A percentile compares a stretch with the other conserved stretches of the same genome.
phyloP scores from a whole-genome alignment of 1,284 basidiomycete genomes.

The Rhodotorula sp. region DNA sequence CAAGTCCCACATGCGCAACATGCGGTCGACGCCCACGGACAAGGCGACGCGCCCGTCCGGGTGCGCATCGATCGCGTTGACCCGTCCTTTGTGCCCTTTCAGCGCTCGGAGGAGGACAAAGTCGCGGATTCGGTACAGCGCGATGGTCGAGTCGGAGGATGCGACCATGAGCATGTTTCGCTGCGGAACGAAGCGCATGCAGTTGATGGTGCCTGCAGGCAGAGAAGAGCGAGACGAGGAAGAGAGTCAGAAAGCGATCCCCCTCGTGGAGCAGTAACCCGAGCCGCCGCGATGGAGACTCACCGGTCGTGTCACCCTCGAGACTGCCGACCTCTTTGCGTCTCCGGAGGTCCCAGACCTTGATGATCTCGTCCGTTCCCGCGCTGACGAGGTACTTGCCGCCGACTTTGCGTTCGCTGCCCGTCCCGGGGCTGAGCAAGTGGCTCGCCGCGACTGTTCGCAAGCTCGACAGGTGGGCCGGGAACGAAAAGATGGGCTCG shows the following conservation, averaged over 20 bases:
- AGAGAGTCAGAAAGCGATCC: background rate
- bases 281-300: background rate
- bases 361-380: constrained; percentile 89
- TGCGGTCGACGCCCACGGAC: constrained; percentile 84
- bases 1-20: constrained; percentile 95
- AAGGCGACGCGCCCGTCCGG: constrained; percentile 87
- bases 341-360: constrained; percentile 92
- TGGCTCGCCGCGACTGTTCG: constrained; percentile 77
- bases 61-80: constrained; percentile 87
- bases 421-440: constrained; percentile 45
- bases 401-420: constrained; percentile 56
- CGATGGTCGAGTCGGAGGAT: constrained; percentile 73
- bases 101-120: constrained; percentile 85
- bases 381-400: constrained; percentile 96
- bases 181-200: constrained; percentile 79
- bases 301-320: constrained; percentile 56
- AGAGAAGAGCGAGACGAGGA: background rate
- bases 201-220: constrained; percentile 77
- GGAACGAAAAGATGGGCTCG: constrained; percentile 89
- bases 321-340: constrained; percentile 88
- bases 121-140: constrained; percentile 85
- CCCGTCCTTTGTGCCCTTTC: constrained; percentile 87
- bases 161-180: constrained; percentile 79
- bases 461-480: constrained; percentile 89
- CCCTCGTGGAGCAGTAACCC: background rate